Evolutionary conservation across 345 rosid genomes (phyloP), one percentile per base, ranked within the genome.

Genomic region (Eucalyptus marginata): DNA sequence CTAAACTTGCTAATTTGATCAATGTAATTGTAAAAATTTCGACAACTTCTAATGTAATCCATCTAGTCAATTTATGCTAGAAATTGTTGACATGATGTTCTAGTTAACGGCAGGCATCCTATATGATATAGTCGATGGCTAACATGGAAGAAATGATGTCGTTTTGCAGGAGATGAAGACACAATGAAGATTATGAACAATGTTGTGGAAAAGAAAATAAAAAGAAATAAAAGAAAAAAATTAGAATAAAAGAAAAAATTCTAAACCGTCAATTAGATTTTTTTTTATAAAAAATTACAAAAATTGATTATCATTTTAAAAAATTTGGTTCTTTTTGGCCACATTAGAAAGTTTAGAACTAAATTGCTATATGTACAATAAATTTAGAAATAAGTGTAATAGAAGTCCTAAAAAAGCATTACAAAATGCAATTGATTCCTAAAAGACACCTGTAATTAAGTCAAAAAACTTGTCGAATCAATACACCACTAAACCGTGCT

Each of bases 61-160:
- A 64, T 64, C 40, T 14, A 31, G 20, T 15, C 6, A n/a, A 64
- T 64, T 7, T 64, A n/a, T n/a, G 5, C 3, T 3, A 31, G 10
- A n/a, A 64, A 64, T 64, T 8, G 2, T 14, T n/a, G 3, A n/a
- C 31, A 13, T 64, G 40, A n/a, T 2, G 76, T 8, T n/a, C 10
- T 14, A 64, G 36, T 14, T 7, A n/a, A 27, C 0, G 31, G 7
- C 0, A 3, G 0, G n/a, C 8, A 0, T 59, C 68, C 17, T 62
- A 62, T 62, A 29, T 13, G 68, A 62, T 13, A 62, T 27, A 12
- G 22, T 4, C 1, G 11, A n/a, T 64, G 36, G 76, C 40, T 31
- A n/a, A n/a, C 17, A 4, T 15, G 10, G 31, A 64, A 64, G 10
- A 64, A 64, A n/a, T n/a, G 76, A 64, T 4, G 2, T n/a, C 2